Evolutionary conservation across 805 yeast species (phyloP), one percentile per base, ranked within the genome.

Genomic region (Monosporozyma aquatica): DNA sequence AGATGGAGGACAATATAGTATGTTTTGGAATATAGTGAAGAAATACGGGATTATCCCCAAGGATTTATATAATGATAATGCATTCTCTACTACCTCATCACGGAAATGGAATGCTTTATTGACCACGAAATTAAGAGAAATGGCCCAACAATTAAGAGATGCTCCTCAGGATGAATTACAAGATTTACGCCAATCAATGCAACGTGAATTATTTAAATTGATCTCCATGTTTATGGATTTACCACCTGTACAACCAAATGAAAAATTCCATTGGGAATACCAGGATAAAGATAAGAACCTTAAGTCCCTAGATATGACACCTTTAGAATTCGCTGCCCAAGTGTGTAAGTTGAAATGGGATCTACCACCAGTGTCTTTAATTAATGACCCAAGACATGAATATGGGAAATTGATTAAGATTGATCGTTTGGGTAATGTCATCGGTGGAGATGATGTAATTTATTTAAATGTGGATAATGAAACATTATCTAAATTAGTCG

Each of bases 1-100:
- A 45, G 95, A 87, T 56, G 95, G 95, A 52, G 95, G 95, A 41
- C 95, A 86, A 63, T 85, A 82, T 71, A 80, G 82, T 49, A 82
- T 86, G 92, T 75, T 84, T 58, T 69, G 80, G 38, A 83, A 85
- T 62, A 59, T 87, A 44, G 74, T 85, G 40, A 76, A 78, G 48
- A 87, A 86, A 62, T 87, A 86, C 53, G 95, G 95, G 23, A 57
- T 82, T 41, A 83, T 86, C 41, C 95, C 95, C 29, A 70, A 80
- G 55, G 75, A 73, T 49, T 60, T 76, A 14, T 87, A 73, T 64
- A 89, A 90, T 9, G 95, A 86, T 59, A 69, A 76, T 43, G 68
- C 76, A 22, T 68, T 65, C 42, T 74, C 76, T 33, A 67, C 82
- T 14, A 73, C 84, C 3, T 60, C 65, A 14, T 71, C 80, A 2